Percentiles rank a stretch among this genome's conserved stretches.
Evolutionary conservation across 1,284 basidiomycete genomes (phyloP).

Genomic region (Pseudozyma sp.): DNA sequence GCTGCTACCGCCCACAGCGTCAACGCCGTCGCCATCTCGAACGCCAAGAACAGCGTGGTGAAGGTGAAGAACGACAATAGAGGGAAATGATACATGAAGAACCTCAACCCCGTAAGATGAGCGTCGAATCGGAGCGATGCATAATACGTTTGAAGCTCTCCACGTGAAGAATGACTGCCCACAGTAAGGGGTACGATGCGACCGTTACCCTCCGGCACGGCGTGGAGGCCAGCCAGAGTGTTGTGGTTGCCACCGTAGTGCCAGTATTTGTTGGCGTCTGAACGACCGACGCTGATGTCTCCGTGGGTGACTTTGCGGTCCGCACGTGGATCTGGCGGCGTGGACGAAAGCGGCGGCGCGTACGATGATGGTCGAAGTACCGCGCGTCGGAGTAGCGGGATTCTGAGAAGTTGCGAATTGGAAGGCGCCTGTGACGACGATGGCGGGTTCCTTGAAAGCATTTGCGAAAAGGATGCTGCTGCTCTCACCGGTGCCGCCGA

Average conservation of each 20-base stretch:
- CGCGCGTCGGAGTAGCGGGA: conserved; percentile 52
- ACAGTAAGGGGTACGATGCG: conserved; percentile 20
- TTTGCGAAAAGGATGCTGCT: conserved; percentile 31
- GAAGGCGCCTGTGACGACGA: conserved; percentile 9
- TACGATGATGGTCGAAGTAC: conserved; percentile 48
- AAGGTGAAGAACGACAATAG: conserved; percentile 61
- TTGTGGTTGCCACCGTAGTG: conserved; percentile 53
- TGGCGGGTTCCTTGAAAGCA: conserved; percentile 50
- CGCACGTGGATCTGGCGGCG: conserved; percentile 18
- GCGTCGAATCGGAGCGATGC: conserved; percentile 65
- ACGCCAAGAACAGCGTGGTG: conserved; percentile 57
- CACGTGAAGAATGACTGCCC: conserved; percentile 51
- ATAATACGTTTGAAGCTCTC: conserved; percentile 61
- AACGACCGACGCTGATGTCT: conserved; percentile 50
- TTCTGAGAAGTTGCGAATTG: conserved; percentile 53
- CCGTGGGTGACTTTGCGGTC: conserved; percentile 51
- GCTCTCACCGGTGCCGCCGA: conserved; percentile 48
- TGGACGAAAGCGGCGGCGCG: conserved; percentile 28
- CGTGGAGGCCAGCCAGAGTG: conserved; percentile 31
- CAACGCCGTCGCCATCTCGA: conserved; percentile 63
- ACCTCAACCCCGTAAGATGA: conserved; percentile 60
- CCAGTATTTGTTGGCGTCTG: conserved; percentile 58
- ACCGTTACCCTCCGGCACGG: conserved; percentile 20
- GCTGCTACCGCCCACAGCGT: conserved; percentile 61
- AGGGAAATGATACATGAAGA: conserved; percentile 65